These are phyloP conservation scores for Phoma herbarum DNA, from an alignment of 2,329 filamentous ascomycete species.

Conservation along the genomic window DNA sequence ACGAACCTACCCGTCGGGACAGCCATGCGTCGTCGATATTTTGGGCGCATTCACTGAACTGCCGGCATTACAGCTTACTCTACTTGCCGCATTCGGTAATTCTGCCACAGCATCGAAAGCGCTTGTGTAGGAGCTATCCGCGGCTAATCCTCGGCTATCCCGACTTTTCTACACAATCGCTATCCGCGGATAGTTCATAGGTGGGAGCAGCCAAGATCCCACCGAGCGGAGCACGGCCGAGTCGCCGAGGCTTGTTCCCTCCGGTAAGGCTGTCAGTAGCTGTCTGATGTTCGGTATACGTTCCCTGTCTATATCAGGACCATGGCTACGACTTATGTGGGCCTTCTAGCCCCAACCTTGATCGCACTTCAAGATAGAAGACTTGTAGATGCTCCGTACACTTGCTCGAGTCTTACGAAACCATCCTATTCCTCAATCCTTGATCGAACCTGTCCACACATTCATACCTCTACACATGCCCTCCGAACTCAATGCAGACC, in stretches of 20 bases:
- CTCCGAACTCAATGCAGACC: neutral
- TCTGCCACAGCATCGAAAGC: neutral
- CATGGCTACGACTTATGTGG: constrained; percentile 1
- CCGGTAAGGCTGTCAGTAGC: neutral
- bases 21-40: neutral
- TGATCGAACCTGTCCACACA: neutral
- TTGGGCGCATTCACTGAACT: neutral
- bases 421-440: neutral
- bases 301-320: constrained; percentile 1
- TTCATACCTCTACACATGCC: neutral
- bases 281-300: neutral
- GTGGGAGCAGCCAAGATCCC: neutral
- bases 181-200: neutral
- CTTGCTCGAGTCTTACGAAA: neutral
- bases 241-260: neutral
- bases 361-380: neutral
- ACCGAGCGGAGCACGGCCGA: neutral
- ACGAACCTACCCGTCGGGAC: neutral
- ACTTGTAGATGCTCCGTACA: constrained; percentile 1
- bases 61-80: neutral
- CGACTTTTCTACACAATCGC: neutral
- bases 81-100: neutral
- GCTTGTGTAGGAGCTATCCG: neutral
- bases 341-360: neutral
- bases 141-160: constrained; percentile 3